phyloP scores from a whole-genome alignment of 345 rosid species.

The Carallia brachiata region DNA sequence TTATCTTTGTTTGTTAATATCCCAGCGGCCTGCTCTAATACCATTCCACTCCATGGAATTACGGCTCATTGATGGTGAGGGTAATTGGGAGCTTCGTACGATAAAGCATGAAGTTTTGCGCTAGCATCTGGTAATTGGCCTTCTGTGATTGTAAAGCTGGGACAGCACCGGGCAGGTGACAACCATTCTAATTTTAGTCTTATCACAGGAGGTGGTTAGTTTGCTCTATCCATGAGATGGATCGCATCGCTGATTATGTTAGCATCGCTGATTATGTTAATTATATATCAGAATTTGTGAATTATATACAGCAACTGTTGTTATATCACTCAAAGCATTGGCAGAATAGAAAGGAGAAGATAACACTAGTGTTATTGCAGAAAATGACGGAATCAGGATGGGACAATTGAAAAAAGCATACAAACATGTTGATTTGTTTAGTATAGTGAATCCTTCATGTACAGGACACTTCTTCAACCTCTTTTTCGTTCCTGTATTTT shows the following conservation, averaged over 20 bases:
- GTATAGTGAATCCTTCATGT: constrained; percentile 19
- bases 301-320: not conserved
- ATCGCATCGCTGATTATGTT: not conserved
- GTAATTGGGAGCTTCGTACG: constrained; percentile 87
- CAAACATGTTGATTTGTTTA: constrained; percentile 3
- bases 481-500: not conserved
- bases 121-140: not conserved
- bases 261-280: not conserved
- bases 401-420: not conserved
- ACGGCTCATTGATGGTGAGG: constrained; percentile 92
- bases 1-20: not conserved
- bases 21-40: constrained; percentile 88
- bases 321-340: not conserved
- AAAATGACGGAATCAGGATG: constrained; percentile 1
- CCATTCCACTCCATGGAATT: constrained; percentile 84
- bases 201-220: not conserved
- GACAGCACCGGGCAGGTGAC: not conserved
- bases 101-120: constrained; percentile 43
- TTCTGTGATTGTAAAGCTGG: not conserved
- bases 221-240: not conserved
- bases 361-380: not conserved
- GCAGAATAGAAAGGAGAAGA: not conserved
- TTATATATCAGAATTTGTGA: too few relatives aligned
- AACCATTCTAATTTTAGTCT: not conserved
- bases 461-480: not conserved